Conservation (phyloP, 2,329 filamentous ascomycete species). For the Penicillium vulpinum region DNA sequence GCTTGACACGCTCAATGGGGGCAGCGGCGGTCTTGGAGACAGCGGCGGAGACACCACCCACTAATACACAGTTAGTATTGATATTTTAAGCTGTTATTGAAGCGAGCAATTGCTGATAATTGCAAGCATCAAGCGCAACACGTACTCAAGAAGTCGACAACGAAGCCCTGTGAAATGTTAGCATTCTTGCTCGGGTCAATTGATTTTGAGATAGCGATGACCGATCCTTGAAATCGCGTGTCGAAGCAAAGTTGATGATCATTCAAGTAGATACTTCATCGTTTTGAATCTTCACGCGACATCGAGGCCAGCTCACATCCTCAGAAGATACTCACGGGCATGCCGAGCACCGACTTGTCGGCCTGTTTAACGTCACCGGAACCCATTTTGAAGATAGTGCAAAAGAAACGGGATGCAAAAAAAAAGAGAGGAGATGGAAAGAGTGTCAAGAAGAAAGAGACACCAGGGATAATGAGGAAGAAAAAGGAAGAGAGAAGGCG, state of each 20-base stretch:
- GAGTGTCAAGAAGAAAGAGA: conserved; percentile 36
- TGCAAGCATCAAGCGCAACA: conserved; percentile 37
- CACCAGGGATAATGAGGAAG: conserved; percentile 37
- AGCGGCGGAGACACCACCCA: conserved; percentile 99
- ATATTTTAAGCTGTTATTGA: too few species aligned
- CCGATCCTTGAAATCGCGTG: not conserved
- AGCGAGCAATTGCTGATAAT: not conserved
- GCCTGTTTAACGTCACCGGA: conserved; percentile 51
- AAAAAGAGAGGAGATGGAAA: conserved; percentile 41
- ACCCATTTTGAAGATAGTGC: conserved; percentile 48
- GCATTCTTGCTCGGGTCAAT: conserved; percentile 6
- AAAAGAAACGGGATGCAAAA: conserved; percentile 41
- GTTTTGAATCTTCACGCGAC: not conserved
- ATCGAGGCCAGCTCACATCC: not conserved
- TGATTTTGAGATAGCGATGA: not conserved
- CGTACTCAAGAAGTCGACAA: conserved; percentile 99
- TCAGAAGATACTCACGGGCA: conserved; percentile 45
- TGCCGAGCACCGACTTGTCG: conserved; percentile 57
- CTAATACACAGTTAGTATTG: conserved; percentile 57
- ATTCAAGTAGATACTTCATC: conserved; percentile 3
- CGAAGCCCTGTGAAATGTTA: conserved; percentile 68
- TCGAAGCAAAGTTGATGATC: not conserved
- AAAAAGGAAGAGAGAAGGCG: conserved; percentile 45
- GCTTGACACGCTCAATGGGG: conserved; percentile 99
- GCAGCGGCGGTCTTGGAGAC: conserved; percentile 99